These are phyloP conservation scores for Datisca glomerata DNA, from an alignment of 306 rosid genomes.

Conservation along the genomic window DNA sequence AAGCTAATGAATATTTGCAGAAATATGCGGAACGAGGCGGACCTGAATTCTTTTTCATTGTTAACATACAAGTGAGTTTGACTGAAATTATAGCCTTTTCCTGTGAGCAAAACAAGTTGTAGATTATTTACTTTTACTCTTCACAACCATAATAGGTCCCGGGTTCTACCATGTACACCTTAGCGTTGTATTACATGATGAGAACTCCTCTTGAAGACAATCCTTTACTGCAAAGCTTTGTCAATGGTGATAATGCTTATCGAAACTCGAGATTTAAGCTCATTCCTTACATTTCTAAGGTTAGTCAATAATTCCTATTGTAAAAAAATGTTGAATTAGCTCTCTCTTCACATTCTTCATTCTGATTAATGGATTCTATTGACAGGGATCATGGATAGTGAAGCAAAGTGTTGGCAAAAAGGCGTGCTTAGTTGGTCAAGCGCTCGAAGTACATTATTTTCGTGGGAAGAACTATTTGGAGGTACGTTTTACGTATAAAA, in stretches of 20 bases:
- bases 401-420: slow-evolving; percentile 94
- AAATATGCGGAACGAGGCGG: slow-evolving; percentile 54
- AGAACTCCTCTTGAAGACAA: slow-evolving; percentile 61
- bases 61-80: slow-evolving; percentile 66
- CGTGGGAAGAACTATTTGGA: slow-evolving; percentile 82
- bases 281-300: slow-evolving; percentile 89
- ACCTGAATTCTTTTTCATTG: slow-evolving; percentile 66
- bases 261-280: slow-evolving; percentile 88
- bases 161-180: slow-evolving; percentile 40
- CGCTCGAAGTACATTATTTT: slow-evolving; percentile 39
- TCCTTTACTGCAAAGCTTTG: slow-evolving; percentile 52
- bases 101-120: too few species aligned
- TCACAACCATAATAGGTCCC: slow-evolving; percentile 43
- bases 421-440: slow-evolving; percentile 79
- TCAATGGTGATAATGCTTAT: slow-evolving; percentile 74
- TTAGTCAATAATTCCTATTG: slow-evolving; percentile 13
- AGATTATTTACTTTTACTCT: too few species aligned
- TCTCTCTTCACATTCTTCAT: background rate
- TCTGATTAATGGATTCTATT: slow-evolving; percentile 11
- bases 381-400: slow-evolving; percentile 93
- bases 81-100: too few species aligned
- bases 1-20: slow-evolving; percentile 25
- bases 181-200: slow-evolving; percentile 69
- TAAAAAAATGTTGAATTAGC: too few species aligned
- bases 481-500: slow-evolving; percentile 34